Base-by-base conservation (phyloP, 306 rosid species). In the Sophora flavescens region DNA sequence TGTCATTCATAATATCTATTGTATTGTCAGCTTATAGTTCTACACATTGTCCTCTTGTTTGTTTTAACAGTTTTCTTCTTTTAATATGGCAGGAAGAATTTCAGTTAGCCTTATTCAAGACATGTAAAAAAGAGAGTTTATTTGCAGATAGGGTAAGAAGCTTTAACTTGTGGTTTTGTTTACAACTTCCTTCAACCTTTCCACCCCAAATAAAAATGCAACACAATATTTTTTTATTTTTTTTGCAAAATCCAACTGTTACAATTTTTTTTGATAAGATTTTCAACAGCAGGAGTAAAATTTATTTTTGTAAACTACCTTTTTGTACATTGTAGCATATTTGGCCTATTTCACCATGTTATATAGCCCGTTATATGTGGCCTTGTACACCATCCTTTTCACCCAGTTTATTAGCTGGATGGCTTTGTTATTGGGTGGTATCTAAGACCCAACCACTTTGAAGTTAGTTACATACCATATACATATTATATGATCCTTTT, bases 21-120 rank as follows among this genome's bases (percentile, higher is more conserved):
- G 18, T 4, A 28, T 38, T 53, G 71, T 68, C 44, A 65, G 30
- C 44, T 51, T 18, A 36, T 38, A 4, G 54, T 18, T 75, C n/a
- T 50, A 10, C 39, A 75, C 32, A 22, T 63, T 35, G 14, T 75
- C 14, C 16, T 30, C 17, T n/a, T 42, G n/a, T 38, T 62, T 47
- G 16, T 72, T 50, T 63, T 57, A 33, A 39, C 28, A 8, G 8
- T 39, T 44, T 75, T 15, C 44, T 10, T 13, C 35, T 51, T 51
- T 52, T 65, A n/a, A 36, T 14, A 51, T 71, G 64, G 70, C 83
- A 92, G 96, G 97, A 93, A 72, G 96, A 90, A 74, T 93, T 93
- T 80, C 93, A 90, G 76, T 70, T 93, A 66, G 93, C 96, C 59
- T 57, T 93, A 65, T 90, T 89, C 88, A 93, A 93, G 86, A 87